These are phyloP conservation scores for Saccharomyces hybrid DNA, from an alignment of 1,139 yeast genomes.

Conservation along the genomic window DNA sequence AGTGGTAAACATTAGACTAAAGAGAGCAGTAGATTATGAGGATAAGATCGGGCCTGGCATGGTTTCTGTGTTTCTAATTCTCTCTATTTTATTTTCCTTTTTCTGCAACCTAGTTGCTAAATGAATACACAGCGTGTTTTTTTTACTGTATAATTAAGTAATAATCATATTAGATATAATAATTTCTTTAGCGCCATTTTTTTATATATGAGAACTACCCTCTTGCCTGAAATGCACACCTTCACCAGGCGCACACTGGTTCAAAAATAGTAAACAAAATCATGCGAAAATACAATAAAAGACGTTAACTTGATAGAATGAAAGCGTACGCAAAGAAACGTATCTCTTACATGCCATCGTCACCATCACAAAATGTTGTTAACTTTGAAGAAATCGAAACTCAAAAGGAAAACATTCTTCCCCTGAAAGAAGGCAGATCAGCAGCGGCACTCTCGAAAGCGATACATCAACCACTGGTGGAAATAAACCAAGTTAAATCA, in stretches of 20 bases:
- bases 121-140: background rate
- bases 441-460: conserved; percentile 50
- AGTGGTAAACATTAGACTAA: conserved; percentile 72
- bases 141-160: background rate
- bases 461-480: conserved; percentile 26
- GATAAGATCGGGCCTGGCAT: conserved; percentile 83
- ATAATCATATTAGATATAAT: background rate
- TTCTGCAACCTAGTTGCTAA: conserved; percentile 29
- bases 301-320: background rate
- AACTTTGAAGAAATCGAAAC: conserved; percentile 52
- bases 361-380: conserved; percentile 13
- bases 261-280: background rate
- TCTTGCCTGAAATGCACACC: background rate
- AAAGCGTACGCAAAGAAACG: background rate
- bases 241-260: background rate
- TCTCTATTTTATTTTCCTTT: conserved; percentile 68
- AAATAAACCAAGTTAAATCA: conserved; percentile 17
- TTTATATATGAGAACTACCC: background rate
- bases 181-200: background rate
- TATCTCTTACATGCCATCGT: background rate
- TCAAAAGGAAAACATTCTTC: conserved; percentile 76
- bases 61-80: conserved; percentile 66
- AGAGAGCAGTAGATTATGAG: conserved; percentile 76
- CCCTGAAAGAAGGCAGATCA: conserved; percentile 63
- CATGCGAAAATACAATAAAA: background rate